Percentiles rank a stretch among this genome's conserved stretches.
phyloP scores from a whole-genome alignment of 23 red algal species.

The Agarophyton chilense region DNA sequence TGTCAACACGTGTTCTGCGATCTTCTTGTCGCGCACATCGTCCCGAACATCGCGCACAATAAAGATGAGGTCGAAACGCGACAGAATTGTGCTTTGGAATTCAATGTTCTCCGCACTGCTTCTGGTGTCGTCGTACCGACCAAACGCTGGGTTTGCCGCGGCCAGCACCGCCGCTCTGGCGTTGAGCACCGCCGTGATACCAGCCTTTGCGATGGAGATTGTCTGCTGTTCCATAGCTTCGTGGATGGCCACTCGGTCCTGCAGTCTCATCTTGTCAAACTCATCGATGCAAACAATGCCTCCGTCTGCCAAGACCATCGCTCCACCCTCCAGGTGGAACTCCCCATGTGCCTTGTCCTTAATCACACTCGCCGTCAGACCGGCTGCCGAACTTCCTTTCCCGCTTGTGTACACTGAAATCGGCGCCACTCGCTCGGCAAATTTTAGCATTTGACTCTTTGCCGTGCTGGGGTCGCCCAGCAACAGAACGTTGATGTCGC shows the following conservation, averaged over 20 bases:
- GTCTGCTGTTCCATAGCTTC: slow-evolving; percentile 99
- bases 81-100: slow-evolving; percentile 97
- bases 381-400: slow-evolving; percentile 87
- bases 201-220: slow-evolving; percentile 97
- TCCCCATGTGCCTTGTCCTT: slow-evolving; percentile 88
- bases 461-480: slow-evolving; percentile 91
- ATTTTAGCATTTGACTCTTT: slow-evolving; percentile 95
- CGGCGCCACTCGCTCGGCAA: slow-evolving; percentile 82
- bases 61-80: slow-evolving; percentile 98
- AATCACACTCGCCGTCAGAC: slow-evolving; percentile 93
- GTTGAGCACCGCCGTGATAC: slow-evolving; percentile 95
- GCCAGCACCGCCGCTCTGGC: slow-evolving; percentile 91
- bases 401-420: slow-evolving; percentile 90
- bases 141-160: slow-evolving; percentile 96
- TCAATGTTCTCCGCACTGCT: slow-evolving; percentile 93
- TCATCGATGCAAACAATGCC: slow-evolving; percentile 98
- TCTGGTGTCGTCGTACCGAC: slow-evolving; percentile 92
- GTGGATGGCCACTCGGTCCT: slow-evolving; percentile 93
- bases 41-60: slow-evolving; percentile 94
- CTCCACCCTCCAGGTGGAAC: slow-evolving; percentile 93
- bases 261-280: slow-evolving; percentile 98
- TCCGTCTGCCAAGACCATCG: slow-evolving; percentile 95
- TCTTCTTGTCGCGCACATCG: slow-evolving; percentile 85
- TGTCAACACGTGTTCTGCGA: slow-evolving; percentile 89
- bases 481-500: slow-evolving; percentile 86